Base-by-base conservation (phyloP, 768 basidiomycete species). In the Mycena chlorophos region DNA sequence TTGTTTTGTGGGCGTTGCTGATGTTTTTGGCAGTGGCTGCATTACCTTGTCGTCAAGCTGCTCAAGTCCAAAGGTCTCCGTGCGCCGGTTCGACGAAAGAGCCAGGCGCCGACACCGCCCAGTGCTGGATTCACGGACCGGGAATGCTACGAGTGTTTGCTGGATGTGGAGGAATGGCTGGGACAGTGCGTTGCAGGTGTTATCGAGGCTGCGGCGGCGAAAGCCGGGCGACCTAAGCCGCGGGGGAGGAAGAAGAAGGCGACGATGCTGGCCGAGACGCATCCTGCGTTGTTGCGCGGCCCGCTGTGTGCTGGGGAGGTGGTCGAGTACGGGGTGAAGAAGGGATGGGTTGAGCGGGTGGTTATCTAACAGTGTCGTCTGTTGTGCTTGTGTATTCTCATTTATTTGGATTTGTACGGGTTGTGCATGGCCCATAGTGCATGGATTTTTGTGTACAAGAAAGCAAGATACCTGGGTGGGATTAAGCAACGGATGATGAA, bases 41-140 rank as follows among this genome's bases (percentile, higher is more conserved):
- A 94, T 64, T 94, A 95, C 70, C 76, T 97, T 51, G 68, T 75
- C n/a, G 69, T 71, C 49, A 93, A 94, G 71, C 78, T 95, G 23
- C 72, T 95, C 2, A 73, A 82, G 23, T 76, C 76, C 29, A 94
- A 94, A 68, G 80, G 81, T 38, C 73, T 95, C 26, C 85, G 82
- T 59, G 72, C 76, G 31, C 85, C 71, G 19, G 65, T 57, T 16
- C 68, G 74, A 50, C 74, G 79, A 34, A 82, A 75, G 66, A 75
- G 60, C 25, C 72, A 72, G 54, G 65, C 63, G 17, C 56, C 60
- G 23, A 54, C 57, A 26, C 62, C 66, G 50, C 30, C 60, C 49
- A 53, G 64, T 51, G 65, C 71, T 25, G 73, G 75, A 0, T 88
- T 82, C 67, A 78, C 78, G 2, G 89, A 91, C 63, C 80, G 75